These are phyloP conservation scores for Macrotyloma uniflorum DNA, from an alignment of 306 rosid genomes.

Conservation along the genomic window DNA sequence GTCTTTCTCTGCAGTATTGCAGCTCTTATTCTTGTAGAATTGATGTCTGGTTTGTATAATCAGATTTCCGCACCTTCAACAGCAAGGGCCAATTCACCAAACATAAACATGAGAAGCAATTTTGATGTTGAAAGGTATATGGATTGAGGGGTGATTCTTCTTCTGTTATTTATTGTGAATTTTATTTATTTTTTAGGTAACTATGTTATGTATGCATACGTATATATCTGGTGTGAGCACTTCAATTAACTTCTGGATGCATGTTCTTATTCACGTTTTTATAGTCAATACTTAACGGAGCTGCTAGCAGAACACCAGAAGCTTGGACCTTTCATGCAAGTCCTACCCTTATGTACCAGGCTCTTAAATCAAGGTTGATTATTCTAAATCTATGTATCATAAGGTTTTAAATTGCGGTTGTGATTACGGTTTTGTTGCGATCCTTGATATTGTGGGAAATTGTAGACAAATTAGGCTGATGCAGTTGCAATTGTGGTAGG, in stretches of 20 bases:
- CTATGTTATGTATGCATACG: background rate
- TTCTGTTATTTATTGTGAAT: background rate
- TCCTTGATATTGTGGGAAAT: background rate
- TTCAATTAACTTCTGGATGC: conserved; percentile 32
- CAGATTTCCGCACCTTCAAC: conserved; percentile 57
- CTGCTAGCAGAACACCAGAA: conserved; percentile 62
- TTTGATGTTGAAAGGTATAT: conserved; percentile 57
- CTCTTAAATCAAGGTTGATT: conserved; percentile 63
- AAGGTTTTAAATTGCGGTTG: background rate
- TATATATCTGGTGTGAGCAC: background rate
- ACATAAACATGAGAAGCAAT: conserved; percentile 53
- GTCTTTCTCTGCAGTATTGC: conserved; percentile 5
- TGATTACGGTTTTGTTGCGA: background rate
- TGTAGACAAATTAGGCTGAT: background rate
- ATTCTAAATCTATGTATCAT: conserved; percentile 19
- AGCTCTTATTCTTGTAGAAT: conserved; percentile 29
- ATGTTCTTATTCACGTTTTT: conserved; percentile 34
- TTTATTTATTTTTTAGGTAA: conserved; percentile 17
- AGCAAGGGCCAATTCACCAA: conserved; percentile 58
- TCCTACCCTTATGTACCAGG: conserved; percentile 59
- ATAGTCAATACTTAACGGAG: conserved; percentile 61
- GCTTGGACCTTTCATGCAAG: conserved; percentile 64
- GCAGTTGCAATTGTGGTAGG: background rate
- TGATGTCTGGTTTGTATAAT: conserved; percentile 63
- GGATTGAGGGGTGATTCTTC: conserved; percentile 24